These are phyloP conservation scores for Fusarium sp. DNA, from an alignment of 2,329 filamentous ascomycete genomes.

Conservation along the genomic window DNA sequence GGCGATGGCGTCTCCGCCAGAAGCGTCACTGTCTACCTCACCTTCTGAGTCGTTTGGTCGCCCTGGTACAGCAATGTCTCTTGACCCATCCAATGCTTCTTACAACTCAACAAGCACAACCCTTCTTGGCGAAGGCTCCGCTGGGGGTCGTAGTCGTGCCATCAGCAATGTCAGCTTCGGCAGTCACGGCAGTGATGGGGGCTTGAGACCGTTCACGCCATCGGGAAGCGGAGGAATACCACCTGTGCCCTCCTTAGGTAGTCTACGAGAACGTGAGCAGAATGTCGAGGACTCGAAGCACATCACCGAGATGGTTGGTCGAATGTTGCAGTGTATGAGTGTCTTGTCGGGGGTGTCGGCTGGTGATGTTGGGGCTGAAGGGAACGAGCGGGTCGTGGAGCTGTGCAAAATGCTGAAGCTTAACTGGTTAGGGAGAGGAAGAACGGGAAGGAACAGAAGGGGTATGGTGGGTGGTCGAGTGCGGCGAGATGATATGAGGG, in stretches of 20 bases:
- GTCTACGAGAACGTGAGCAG: slow-evolving; percentile 68
- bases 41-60: slow-evolving; percentile 65
- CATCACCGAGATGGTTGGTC: slow-evolving; percentile 91
- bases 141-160: slow-evolving; percentile 77
- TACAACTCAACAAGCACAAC: slow-evolving; percentile 85
- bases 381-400: slow-evolving; percentile 83
- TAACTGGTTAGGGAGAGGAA: slow-evolving; percentile 93
- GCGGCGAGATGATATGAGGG: slow-evolving; percentile 57
- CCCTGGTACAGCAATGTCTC: slow-evolving; percentile 79
- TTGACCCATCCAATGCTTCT: slow-evolving; percentile 80
- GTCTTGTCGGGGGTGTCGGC: slow-evolving; percentile 75
- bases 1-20: slow-evolving; percentile 66
- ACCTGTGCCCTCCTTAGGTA: slow-evolving; percentile 51
- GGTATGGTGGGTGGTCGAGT: slow-evolving; percentile 84
- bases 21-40: slow-evolving; percentile 63
- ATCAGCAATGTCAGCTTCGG: slow-evolving; percentile 85
- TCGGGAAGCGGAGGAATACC: slow-evolving; percentile 45
- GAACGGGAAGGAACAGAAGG: slow-evolving; percentile 88
- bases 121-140: slow-evolving; percentile 74
- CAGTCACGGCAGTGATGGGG: slow-evolving; percentile 62
- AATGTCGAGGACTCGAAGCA: slow-evolving; percentile 78
- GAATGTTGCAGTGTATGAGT: slow-evolving; percentile 96
- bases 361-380: slow-evolving; percentile 72
- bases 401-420: slow-evolving; percentile 90
- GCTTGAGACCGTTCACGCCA: slow-evolving; percentile 64